These are phyloP conservation scores for Harringtonia lauricola DNA, from an alignment of 2,329 filamentous ascomycete species.

Conservation along the genomic window DNA sequence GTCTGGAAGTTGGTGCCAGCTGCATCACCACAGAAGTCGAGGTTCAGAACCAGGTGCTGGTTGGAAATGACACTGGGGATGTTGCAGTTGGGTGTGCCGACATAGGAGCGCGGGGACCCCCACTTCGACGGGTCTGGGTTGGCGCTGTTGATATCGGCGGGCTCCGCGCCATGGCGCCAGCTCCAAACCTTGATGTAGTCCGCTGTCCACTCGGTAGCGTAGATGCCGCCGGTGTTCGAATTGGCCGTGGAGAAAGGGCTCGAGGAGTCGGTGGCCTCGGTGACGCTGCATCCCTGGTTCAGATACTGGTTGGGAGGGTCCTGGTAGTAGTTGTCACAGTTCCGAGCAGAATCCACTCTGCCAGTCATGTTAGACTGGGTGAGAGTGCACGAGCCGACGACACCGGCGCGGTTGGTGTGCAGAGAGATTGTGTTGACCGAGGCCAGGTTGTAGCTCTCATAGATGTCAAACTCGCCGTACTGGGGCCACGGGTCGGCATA, in stretches of 20 bases:
- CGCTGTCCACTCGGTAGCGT: slow-evolving; percentile 31
- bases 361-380: slow-evolving; percentile 18
- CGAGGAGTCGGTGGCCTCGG: slow-evolving; percentile 16
- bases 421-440: slow-evolving; percentile 45
- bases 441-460: slow-evolving; percentile 52
- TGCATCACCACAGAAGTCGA: slow-evolving; percentile 64
- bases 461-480: slow-evolving; percentile 56
- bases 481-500: slow-evolving; percentile 44
- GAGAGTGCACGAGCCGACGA: slow-evolving; percentile 24
- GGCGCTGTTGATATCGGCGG: slow-evolving; percentile 23
- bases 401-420: slow-evolving; percentile 31
- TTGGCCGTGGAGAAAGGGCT: slow-evolving; percentile 7
- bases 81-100: slow-evolving; percentile 49
- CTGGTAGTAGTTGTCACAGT: slow-evolving; percentile 26
- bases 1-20: slow-evolving; percentile 29
- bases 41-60: slow-evolving; percentile 65
- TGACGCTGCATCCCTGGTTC: slow-evolving; percentile 29
- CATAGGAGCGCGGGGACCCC: slow-evolving; percentile 52
- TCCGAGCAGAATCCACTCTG: slow-evolving; percentile 18
- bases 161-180: slow-evolving; percentile 21
- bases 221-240: slow-evolving; percentile 14
- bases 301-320: slow-evolving; percentile 19
- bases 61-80: slow-evolving; percentile 51
- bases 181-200: slow-evolving; percentile 30
- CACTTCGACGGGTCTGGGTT: slow-evolving; percentile 52